These are phyloP conservation scores for Volvariella surrecta DNA, from an alignment of 1,284 basidiomycete species.

Conservation along the genomic window DNA sequence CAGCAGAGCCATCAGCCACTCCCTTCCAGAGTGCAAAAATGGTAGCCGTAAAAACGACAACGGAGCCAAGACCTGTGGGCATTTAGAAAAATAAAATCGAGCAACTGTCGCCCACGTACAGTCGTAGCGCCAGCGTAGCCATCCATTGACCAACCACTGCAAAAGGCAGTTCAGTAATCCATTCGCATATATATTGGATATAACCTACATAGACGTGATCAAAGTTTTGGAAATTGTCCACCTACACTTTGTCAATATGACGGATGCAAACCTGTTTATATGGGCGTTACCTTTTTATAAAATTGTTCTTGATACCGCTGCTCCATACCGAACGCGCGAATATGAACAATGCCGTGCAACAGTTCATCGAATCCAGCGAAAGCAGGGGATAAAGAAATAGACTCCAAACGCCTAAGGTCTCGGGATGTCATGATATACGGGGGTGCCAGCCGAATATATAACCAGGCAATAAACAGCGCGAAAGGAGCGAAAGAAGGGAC, in stretches of 20 bases:
- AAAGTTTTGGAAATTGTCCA: conserved; percentile 67
- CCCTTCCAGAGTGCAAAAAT: conserved; percentile 62
- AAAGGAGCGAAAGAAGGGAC: conserved; percentile 52
- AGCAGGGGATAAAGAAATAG: conserved; percentile 85
- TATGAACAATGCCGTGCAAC: conserved; percentile 79
- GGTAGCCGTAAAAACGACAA: conserved; percentile 69
- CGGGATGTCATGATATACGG: conserved; percentile 90
- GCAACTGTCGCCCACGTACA: conserved; percentile 32
- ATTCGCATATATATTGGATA: conserved; percentile 1
- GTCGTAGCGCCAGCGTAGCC: conserved; percentile 69
- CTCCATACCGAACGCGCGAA: conserved; percentile 83
- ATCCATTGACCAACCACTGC: conserved; percentile 60
- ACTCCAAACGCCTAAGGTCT: conserved; percentile 88
- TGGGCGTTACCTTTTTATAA: conserved; percentile 35
- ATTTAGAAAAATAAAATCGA: conserved; percentile 1
- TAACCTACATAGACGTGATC: conserved; percentile 59
- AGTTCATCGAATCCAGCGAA: conserved; percentile 89
- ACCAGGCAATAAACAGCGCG: conserved; percentile 4
- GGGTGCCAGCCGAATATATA: conserved; percentile 24
- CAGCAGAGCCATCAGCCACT: conserved; percentile 64
- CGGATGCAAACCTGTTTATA: conserved; percentile 5
- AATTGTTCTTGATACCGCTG: conserved; percentile 65
- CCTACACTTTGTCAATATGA: too few species aligned
- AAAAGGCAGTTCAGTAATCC: conserved; percentile 8
- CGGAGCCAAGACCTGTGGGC: conserved; percentile 55